Percentiles rank a stretch among this genome's conserved stretches.
phyloP scores from a whole-genome alignment of 2,329 filamentous ascomycete species.

The Plectosphaerella plurivora region DNA sequence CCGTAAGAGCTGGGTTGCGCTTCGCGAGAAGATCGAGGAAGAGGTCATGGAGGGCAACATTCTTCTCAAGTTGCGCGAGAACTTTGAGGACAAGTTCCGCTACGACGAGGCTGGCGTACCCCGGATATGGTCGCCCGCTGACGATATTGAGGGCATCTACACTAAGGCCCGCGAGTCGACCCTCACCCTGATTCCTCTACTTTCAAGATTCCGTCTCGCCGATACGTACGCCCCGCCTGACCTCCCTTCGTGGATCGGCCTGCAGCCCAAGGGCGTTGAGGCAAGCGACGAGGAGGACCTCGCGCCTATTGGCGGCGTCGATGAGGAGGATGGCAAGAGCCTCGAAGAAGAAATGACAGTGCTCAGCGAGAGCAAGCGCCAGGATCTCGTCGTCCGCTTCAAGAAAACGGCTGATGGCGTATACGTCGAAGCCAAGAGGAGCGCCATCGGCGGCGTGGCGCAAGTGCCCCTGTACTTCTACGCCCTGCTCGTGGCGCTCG shows the following conservation, averaged over 20 bases:
- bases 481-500: conserved; percentile 77
- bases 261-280: conserved; percentile 68
- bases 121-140: conserved; percentile 91
- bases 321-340: conserved; percentile 91
- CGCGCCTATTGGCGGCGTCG: conserved; percentile 83
- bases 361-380: conserved; percentile 82
- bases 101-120: conserved; percentile 95
- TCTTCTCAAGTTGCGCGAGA: conserved; percentile 89
- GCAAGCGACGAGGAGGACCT: conserved; percentile 87
- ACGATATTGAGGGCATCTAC: conserved; percentile 96
- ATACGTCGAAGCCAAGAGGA: conserved; percentile 95
- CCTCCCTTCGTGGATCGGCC: conserved; percentile 79
- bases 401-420: conserved; percentile 98
- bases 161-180: conserved; percentile 91
- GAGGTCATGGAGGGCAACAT: conserved; percentile 98
- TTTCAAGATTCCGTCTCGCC: conserved; percentile 77
- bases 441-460: conserved; percentile 90
- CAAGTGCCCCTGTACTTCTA: conserved; percentile 97
- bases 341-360: conserved; percentile 95
- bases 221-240: conserved; percentile 73
- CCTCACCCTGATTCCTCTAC: conserved; percentile 80
- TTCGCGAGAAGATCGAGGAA: conserved; percentile 88
- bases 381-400: conserved; percentile 89
- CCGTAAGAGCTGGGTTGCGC: conserved; percentile 89
- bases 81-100: conserved; percentile 98